Conservation (phyloP, 257 asterid genomes). For the Ligustrum vulgare region DNA sequence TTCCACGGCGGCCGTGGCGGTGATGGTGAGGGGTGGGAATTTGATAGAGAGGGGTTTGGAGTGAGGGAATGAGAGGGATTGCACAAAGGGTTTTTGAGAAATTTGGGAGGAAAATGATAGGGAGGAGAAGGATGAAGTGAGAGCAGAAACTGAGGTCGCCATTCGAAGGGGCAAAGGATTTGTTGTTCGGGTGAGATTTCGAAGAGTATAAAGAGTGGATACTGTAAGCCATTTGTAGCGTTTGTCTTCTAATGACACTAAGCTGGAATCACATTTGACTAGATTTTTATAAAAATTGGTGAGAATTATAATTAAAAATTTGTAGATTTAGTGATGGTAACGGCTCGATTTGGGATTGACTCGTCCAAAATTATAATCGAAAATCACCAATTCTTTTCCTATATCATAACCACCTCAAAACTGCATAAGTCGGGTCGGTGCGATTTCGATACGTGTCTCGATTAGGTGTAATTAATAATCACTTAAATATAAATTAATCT, state of each 20-base stretch:
- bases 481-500: no score
- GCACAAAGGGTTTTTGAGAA: conserved; percentile 42
- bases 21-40: conserved; percentile 39
- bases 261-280: no score
- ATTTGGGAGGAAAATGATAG: conserved; percentile 85
- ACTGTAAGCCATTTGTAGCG: conserved; percentile 15
- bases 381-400: no score
- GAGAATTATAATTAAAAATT: no score
- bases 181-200: not conserved
- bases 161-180: conserved; percentile 16
- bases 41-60: conserved; percentile 38
- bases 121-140: conserved; percentile 70
- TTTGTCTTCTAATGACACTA: conserved; percentile 14
- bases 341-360: no score
- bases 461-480: no score
- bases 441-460: no score
- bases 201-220: conserved; percentile 20
- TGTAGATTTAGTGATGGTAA: no score
- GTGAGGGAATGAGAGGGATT: conserved; percentile 36
- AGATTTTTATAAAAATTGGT: no score
- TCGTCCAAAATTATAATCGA: no score
- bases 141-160: conserved; percentile 59
- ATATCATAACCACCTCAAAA: no score
- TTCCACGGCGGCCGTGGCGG: conserved; percentile 43
- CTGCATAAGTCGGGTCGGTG: no score